These are phyloP conservation scores for Apostasia shenzhenica DNA, from an alignment of 106 monocot species.

Conservation along the genomic window DNA sequence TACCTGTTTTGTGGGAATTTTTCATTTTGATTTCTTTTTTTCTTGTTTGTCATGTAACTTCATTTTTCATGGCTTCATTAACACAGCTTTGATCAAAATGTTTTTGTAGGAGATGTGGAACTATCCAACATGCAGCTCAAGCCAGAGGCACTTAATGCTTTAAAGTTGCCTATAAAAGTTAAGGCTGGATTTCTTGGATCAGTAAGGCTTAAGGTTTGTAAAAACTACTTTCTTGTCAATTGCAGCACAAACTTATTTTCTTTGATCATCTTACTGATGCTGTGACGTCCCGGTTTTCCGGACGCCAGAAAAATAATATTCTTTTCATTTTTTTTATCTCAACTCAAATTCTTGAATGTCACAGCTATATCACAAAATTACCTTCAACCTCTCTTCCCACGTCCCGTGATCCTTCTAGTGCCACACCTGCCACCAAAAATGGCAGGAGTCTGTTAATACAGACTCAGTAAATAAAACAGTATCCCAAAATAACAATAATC, in stretches of 20 bases:
- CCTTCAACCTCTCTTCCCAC: too few species aligned
- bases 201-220: conserved; percentile 72
- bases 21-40: not conserved
- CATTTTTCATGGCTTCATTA: not conserved
- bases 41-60: not conserved
- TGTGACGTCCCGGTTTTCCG: too few species aligned
- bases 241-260: conserved; percentile 5
- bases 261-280: not conserved
- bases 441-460: too few species aligned
- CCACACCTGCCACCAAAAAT: too few species aligned
- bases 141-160: conserved; percentile 91
- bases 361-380: too few species aligned
- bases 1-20: not conserved
- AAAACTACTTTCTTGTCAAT: too few species aligned
- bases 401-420: too few species aligned
- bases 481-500: too few species aligned
- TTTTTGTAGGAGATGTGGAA: conserved; percentile 87
- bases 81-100: not conserved
- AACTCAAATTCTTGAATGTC: too few species aligned
- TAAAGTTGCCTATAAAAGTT: conserved; percentile 93
- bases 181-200: conserved; percentile 99
- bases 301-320: too few species aligned
- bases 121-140: conserved; percentile 94
- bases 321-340: too few species aligned
- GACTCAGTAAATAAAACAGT: too few species aligned